Evolutionary conservation across 2,329 filamentous ascomycete genomes (phyloP).

Genomic region (Cytospora schulzeri): DNA sequence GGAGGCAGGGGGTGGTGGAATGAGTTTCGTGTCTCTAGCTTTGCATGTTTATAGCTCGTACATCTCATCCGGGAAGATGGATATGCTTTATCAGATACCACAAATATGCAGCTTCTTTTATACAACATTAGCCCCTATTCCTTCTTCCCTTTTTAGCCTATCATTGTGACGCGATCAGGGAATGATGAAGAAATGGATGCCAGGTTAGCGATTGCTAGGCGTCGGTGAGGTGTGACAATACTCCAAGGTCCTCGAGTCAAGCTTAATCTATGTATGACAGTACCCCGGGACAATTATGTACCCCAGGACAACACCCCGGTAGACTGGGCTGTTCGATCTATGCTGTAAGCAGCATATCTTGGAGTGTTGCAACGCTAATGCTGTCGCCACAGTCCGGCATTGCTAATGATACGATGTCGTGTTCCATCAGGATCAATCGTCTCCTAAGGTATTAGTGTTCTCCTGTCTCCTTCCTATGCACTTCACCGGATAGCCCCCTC

Average conservation of each 20-base stretch:
- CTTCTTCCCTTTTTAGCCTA: background rate
- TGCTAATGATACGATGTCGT: conserved; percentile 6
- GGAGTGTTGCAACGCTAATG: conserved; percentile 7
- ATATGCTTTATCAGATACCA: conserved; percentile 16
- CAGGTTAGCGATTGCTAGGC: background rate
- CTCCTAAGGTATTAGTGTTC: background rate
- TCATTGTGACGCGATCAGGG: background rate
- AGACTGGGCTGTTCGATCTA: conserved; percentile 1
- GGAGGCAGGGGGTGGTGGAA: conserved; percentile 35
- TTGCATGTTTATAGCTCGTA: conserved; percentile 1
- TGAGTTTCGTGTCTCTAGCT: background rate
- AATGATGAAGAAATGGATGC: background rate
- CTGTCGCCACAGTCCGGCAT: conserved; percentile 9
- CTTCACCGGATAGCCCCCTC: background rate
- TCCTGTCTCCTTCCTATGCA: background rate
- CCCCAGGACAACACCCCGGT: background rate
- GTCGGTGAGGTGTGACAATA: no score
- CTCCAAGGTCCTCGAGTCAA: background rate
- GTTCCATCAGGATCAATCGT: background rate
- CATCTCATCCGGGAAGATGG: background rate
- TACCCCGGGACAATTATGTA: background rate
- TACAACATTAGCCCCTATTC: background rate
- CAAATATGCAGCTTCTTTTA: conserved; percentile 11
- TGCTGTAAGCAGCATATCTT: background rate
- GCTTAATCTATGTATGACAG: background rate